A percentile compares a stretch with the other conserved stretches of the same genome.
Conservation (phyloP, 164 flowering plant species). For the Tetrastigma voinierianum region DNA sequence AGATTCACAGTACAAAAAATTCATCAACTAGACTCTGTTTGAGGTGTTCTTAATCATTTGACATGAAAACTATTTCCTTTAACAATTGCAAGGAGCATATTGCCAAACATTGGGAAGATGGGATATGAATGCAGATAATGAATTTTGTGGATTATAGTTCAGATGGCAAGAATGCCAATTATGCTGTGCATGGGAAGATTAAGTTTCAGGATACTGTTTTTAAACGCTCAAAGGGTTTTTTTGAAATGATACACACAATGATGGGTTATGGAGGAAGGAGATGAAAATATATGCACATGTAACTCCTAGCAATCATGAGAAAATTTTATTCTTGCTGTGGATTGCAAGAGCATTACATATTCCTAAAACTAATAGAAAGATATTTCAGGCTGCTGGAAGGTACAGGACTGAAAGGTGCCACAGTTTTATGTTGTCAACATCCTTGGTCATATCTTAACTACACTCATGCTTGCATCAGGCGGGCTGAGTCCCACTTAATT, state of each 20-base stretch:
- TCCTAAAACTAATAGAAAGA: conserved; percentile 33
- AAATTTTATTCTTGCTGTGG: conserved; percentile 77
- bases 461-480: conserved; percentile 53
- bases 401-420: conserved; percentile 59
- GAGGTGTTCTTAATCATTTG: no score
- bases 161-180: conserved; percentile 40
- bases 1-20: no score
- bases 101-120: no score
- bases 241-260: conserved; percentile 34
- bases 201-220: conserved; percentile 71
- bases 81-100: no score
- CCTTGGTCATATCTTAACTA: conserved; percentile 68
- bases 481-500: conserved; percentile 66
- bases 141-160: no score
- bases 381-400: conserved; percentile 54
- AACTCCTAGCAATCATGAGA: conserved; percentile 66
- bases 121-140: no score
- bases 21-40: no score
- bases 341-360: conserved; percentile 40
- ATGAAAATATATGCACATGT: conserved; percentile 29
- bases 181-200: conserved; percentile 39
- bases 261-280: conserved; percentile 45
- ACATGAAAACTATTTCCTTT: no score
- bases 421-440: conserved; percentile 79
- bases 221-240: conserved; percentile 56